Evolutionary conservation across 2,329 filamentous ascomycete genomes (phyloP), one percentile per base, ranked within the genome.

Genomic region (Xylariales sp.): DNA sequence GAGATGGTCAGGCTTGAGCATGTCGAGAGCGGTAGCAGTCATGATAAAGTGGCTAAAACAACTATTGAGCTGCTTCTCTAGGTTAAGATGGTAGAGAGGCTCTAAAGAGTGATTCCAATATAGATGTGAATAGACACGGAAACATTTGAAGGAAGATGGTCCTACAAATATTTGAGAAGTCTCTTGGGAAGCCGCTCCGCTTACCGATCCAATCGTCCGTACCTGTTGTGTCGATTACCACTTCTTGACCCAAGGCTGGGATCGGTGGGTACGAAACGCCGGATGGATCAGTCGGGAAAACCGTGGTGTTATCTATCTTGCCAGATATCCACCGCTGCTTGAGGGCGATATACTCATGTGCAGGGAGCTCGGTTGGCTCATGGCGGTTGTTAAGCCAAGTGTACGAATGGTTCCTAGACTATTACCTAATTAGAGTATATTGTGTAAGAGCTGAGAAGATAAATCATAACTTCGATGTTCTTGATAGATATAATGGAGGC

Each of bases 251-350:
- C 48, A 80, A 67, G 41, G 74, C 67, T 30, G 81, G 75, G 49
- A 79, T 81, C 54, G 78, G 70, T 30, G 80, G 70, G 49, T 76
- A 82, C 14, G 83, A 85, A 33, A 85, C 74, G 29, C 78, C 77
- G 27, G 83, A 78, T 6, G 83, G 80, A 52, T 93, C 88, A 28
- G 88, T 95, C 5, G 91, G 91, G 66, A 97, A 96, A 65, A 95
- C 88, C 57, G 78, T 76, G 34, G 81, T 81, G 60, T 97, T 90
- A 53, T 93, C 88, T 47, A 95, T 88, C 68, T 97, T 97, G 65
- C 89, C 88, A 19, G 88, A 86, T 59, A 97, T 95, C 90, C 91
- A 97, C 56, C 91, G 88, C 66, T 96, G 90, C 61, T 96, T 94
- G 18, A 95, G 80, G 49, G 88, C 88, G 67, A 96, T 93, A 67